Conservation (phyloP, 371 early-diverging fungal genomes). For the Batkoa obscura region DNA sequence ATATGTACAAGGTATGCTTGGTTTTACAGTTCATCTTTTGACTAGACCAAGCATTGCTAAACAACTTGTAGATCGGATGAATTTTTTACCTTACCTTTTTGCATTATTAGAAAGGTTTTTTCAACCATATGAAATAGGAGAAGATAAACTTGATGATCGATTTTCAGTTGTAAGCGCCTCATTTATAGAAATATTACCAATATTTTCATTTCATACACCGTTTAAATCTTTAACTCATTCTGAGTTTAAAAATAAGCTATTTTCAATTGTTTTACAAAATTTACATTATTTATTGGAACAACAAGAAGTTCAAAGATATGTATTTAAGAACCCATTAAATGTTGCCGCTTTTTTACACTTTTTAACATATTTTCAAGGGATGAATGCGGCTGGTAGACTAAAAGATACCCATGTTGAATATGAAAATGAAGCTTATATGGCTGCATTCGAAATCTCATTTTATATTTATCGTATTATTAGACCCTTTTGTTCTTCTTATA, state of each 20-base stretch:
- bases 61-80: not conserved
- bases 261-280: not conserved
- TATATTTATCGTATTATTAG: not conserved
- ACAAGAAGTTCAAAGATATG: not conserved
- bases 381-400: not conserved
- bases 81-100: not conserved
- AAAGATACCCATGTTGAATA: slow-evolving; percentile 4
- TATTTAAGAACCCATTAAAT: not conserved
- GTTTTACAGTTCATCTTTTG: slow-evolving; percentile 1
- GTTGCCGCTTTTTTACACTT: slow-evolving; percentile 4
- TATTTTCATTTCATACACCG: not conserved
- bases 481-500: not conserved
- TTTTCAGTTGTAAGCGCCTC: not conserved
- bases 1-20: not conserved
- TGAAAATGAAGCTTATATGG: not conserved
- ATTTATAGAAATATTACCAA: not conserved
- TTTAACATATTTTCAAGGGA: slow-evolving; percentile 4
- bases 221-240: not conserved
- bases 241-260: slow-evolving; percentile 3
- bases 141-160: not conserved
- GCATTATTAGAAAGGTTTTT: not conserved
- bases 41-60: not conserved
- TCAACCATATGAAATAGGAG: not conserved
- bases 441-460: not conserved
- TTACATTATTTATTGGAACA: not conserved